Conservation (phyloP, 176 grass and related monocot species). For the Carex cristatella region DNA sequence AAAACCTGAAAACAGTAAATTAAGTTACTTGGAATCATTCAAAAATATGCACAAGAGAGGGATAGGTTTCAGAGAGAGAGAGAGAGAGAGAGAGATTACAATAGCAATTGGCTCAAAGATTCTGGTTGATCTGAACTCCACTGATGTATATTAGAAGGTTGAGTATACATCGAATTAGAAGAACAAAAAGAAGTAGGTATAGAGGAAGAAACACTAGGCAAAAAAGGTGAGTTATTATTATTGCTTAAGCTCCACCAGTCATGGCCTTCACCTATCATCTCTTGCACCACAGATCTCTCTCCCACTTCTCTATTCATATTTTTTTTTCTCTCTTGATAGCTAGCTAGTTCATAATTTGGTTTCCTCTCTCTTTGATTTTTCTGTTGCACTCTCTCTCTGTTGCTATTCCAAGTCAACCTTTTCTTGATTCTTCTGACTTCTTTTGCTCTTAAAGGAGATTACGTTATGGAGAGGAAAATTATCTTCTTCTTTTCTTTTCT, state of each 20-base stretch:
- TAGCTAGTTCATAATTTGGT: conserved; percentile 13
- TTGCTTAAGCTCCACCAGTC: conserved; percentile 24
- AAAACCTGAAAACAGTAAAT: not conserved
- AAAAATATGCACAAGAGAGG: not conserved
- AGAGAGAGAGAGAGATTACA: conserved; percentile 16
- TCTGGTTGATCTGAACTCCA: conserved; percentile 11
- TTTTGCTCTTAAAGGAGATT: conserved; percentile 1
- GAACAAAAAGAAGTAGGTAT: conserved; percentile 13
- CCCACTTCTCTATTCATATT: conserved; percentile 13
- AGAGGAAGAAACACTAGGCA: conserved; percentile 6
- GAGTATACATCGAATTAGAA: conserved; percentile 7
- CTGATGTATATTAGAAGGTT: conserved; percentile 11
- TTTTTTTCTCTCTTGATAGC: not conserved
- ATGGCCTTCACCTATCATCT: conserved; percentile 27
- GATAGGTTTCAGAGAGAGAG: not conserved
- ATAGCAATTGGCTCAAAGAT: conserved; percentile 24
- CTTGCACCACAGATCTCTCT: conserved; percentile 24
- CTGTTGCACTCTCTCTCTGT: not conserved
- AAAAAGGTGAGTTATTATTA: not conserved
- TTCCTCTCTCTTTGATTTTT: not conserved
- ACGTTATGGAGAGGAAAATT: conserved; percentile 2
- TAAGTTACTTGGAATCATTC: not conserved
- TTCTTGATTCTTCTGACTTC: conserved; percentile 19
- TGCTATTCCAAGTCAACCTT: conserved; percentile 17
- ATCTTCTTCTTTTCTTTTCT: not conserved